Evolutionary conservation across 371 early-diverging fungal species (phyloP).

Genomic region (Nosema muscidifuracis): DNA sequence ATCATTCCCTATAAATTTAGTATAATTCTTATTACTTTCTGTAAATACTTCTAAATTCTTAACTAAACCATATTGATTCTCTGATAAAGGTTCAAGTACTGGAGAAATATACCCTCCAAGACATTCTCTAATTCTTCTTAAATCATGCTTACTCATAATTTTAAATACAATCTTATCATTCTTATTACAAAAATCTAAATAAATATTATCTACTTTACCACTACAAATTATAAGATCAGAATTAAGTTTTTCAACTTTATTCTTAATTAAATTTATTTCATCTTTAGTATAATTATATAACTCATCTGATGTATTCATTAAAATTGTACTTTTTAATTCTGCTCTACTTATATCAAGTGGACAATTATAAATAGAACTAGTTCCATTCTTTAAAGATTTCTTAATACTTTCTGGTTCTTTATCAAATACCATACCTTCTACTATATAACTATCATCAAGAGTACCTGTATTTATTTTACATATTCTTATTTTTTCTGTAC

Average conservation of each 20-base stretch:
- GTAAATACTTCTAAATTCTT: conserved; percentile 28
- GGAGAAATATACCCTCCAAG: conserved; percentile 51
- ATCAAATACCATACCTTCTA: conserved; percentile 94
- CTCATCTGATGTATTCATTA: conserved; percentile 87
- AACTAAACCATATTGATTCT: conserved; percentile 28
- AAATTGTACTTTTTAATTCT: conserved; percentile 96
- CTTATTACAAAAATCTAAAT: conserved; percentile 57
- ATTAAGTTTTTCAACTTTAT: conserved; percentile 73
- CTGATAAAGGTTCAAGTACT: conserved; percentile 26
- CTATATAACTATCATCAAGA: conserved; percentile 78
- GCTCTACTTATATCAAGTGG: conserved; percentile 84
- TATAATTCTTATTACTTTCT: conserved; percentile 51
- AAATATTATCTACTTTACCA: conserved; percentile 54
- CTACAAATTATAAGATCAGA: conserved; percentile 65
- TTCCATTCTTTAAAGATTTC: conserved; percentile 56
- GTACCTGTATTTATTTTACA: conserved; percentile 82
- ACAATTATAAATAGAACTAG: conserved; percentile 89
- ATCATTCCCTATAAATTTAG: conserved; percentile 34
- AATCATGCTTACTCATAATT: conserved; percentile 58
- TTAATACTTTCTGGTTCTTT: conserved; percentile 74
- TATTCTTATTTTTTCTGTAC: conserved; percentile 58
- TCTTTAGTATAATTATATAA: conserved; percentile 88
- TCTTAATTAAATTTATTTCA: conserved; percentile 66
- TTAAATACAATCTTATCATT: conserved; percentile 55
- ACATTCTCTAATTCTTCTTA: conserved; percentile 55